phyloP scores from a whole-genome alignment of 2,329 filamentous ascomycete species.

The Fusarium stilboides region DNA sequence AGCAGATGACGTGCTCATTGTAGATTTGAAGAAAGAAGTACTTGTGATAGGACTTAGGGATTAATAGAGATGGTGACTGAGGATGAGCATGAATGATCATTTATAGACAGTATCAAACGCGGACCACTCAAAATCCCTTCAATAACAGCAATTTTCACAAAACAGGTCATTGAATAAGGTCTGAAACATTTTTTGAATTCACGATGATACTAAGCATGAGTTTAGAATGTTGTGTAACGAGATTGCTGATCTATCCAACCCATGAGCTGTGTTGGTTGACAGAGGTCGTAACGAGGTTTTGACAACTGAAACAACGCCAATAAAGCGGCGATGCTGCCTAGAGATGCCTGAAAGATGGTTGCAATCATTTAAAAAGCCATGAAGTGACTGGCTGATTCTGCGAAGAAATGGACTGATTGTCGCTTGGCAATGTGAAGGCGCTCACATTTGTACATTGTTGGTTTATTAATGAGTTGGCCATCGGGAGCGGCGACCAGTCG shows the following conservation, averaged over 20 bases:
- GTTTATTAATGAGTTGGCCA: accelerated
- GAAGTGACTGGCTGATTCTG: neutral
- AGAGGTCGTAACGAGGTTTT: neutral
- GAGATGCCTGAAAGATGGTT: neutral
- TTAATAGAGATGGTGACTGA: neutral
- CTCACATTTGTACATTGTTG: neutral
- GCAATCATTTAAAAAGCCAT: accelerated
- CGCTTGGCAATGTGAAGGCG: neutral
- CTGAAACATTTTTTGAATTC: neutral
- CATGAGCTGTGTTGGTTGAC: neutral
- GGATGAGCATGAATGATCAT: neutral
- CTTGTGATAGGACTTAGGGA: neutral
- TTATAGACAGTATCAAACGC: neutral
- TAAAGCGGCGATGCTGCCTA: constrained; percentile 1
- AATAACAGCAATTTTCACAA: neutral
- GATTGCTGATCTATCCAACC: neutral
- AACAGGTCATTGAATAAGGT: neutral
- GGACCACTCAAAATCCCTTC: neutral
- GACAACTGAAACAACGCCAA: neutral
- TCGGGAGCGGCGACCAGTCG: no score
- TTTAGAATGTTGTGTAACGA: neutral
- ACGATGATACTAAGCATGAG: neutral
- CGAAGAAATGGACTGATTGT: neutral
- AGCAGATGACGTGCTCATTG: neutral
- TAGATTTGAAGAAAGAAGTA: accelerated